Percentiles rank a stretch among this genome's conserved stretches.
phyloP scores from a whole-genome alignment of 768 basidiomycete species.

The Phylloporus sp. region DNA sequence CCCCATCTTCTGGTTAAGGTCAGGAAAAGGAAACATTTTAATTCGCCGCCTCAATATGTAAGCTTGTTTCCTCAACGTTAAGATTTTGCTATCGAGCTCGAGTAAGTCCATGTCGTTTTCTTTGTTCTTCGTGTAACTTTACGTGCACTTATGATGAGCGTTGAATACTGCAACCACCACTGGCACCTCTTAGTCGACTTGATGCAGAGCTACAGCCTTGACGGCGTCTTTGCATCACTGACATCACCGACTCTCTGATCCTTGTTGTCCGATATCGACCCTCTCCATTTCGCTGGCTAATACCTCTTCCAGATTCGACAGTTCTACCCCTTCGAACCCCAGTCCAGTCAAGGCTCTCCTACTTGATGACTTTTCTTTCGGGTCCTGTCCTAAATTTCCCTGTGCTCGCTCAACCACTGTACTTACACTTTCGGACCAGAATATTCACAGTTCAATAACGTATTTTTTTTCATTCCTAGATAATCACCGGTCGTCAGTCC shows the following conservation, averaged over 20 bases:
- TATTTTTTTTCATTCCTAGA: too few relatives aligned
- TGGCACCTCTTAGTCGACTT: conserved; percentile 95
- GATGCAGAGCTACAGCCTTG: conserved; percentile 36
- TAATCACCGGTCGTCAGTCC: too few relatives aligned
- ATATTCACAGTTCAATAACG: too few relatives aligned
- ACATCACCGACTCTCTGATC: conserved; percentile 68
- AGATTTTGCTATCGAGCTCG: background rate
- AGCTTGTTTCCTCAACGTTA: background rate
- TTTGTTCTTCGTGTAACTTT: background rate
- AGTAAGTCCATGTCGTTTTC: conserved; percentile 16
- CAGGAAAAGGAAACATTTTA: too few relatives aligned
- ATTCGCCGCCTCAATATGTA: too few relatives aligned
- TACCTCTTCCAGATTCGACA: conserved; percentile 5
- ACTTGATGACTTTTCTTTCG: background rate
- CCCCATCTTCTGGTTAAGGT: too few relatives aligned
- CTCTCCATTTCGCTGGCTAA: conserved; percentile 15
- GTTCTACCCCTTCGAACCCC: background rate
- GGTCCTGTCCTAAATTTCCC: conserved; percentile 2
- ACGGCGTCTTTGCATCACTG: conserved; percentile 52
- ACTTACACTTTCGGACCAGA: too few relatives aligned
- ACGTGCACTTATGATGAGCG: conserved; percentile 63
- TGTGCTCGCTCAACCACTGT: too few relatives aligned
- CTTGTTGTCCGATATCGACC: background rate
- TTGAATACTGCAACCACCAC: conserved; percentile 63
- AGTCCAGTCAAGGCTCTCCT: too few relatives aligned